phyloP scores from a whole-genome alignment of 768 basidiomycete genomes.

The Myochromella boudieri region DNA sequence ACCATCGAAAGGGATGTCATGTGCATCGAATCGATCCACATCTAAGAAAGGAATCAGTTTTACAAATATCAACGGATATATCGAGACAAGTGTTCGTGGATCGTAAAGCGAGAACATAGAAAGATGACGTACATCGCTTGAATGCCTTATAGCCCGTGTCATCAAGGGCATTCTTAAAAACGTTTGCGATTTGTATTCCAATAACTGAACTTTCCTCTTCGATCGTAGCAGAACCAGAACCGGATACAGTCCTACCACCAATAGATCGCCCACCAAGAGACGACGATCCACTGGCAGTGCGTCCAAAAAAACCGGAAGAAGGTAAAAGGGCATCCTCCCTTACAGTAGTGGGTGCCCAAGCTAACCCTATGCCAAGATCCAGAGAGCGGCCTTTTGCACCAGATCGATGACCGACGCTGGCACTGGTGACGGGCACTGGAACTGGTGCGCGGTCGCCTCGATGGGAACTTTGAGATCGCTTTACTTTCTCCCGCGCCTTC shows the following conservation, averaged over 20 bases:
- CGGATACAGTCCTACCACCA: conserved; percentile 20
- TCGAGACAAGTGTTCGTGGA: neutral
- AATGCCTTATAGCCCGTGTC: conserved; percentile 46
- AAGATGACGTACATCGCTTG: conserved; percentile 60
- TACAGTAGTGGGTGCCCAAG: conserved; percentile 72
- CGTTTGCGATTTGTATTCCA: conserved; percentile 46
- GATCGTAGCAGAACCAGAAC: conserved; percentile 18
- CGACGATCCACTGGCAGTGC: conserved; percentile 31
- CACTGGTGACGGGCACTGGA: conserved; percentile 25
- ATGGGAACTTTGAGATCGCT: conserved; percentile 17
- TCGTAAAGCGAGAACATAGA: conserved; percentile 7
- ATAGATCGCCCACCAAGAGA: conserved; percentile 16
- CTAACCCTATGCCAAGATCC: conserved; percentile 66
- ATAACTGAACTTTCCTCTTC: conserved; percentile 29
- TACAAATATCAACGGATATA: neutral
- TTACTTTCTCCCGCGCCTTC: conserved; percentile 27
- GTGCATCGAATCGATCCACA: conserved; percentile 73
- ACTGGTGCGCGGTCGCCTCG: conserved; percentile 32
- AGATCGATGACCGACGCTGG: conserved; percentile 38
- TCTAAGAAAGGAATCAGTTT: conserved; percentile 40
- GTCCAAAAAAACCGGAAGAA: conserved; percentile 35
- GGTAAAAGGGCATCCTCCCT: conserved; percentile 67
- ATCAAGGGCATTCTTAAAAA: conserved; percentile 47
- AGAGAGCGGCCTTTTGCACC: conserved; percentile 67
- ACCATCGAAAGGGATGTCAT: conserved; percentile 74